Conservation (phyloP, 2,329 filamentous ascomycete genomes). For the Metarhizium anisopliae region DNA sequence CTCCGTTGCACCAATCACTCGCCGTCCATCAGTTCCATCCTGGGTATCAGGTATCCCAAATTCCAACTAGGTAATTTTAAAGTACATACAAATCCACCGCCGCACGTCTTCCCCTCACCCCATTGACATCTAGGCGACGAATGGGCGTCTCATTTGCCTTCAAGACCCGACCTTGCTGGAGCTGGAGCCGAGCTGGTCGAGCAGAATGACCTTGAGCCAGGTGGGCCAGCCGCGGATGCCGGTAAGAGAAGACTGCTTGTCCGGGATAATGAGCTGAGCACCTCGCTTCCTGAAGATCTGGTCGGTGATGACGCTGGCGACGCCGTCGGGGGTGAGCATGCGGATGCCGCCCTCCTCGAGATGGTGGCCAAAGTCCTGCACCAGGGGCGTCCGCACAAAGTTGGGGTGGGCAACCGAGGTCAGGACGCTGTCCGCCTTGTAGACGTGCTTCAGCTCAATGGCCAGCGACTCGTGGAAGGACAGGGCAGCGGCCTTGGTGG, state of each 20-base stretch:
- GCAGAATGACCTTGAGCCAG: conserved; percentile 25
- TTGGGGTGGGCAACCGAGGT: conserved; percentile 55
- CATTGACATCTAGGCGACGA: no score
- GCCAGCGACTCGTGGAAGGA: conserved; percentile 58
- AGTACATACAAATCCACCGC: no score
- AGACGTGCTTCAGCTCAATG: conserved; percentile 46
- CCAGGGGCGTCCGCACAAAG: conserved; percentile 40
- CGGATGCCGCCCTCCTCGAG: conserved; percentile 19
- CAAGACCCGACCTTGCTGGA: no score
- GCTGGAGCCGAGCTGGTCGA: conserved; percentile 14
- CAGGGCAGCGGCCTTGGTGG: conserved; percentile 55
- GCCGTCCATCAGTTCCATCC: no score
- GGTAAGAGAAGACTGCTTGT: conserved; percentile 12
- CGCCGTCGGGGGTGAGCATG: conserved; percentile 23
- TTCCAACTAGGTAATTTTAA: no score
- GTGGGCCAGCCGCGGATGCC: conserved; percentile 32
- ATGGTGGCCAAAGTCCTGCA: conserved; percentile 21
- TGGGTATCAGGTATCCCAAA: no score
- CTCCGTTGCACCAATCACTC: no score
- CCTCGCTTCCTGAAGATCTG: conserved; percentile 35
- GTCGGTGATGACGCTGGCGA: conserved; percentile 33
- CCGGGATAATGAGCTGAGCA: conserved; percentile 37
- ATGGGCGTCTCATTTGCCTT: no score
- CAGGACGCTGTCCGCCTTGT: conserved; percentile 51
- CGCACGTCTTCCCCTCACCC: no score